Conservation (phyloP, 495 filamentous ascomycete genomes). For the Aspergillus conjunctus region DNA sequence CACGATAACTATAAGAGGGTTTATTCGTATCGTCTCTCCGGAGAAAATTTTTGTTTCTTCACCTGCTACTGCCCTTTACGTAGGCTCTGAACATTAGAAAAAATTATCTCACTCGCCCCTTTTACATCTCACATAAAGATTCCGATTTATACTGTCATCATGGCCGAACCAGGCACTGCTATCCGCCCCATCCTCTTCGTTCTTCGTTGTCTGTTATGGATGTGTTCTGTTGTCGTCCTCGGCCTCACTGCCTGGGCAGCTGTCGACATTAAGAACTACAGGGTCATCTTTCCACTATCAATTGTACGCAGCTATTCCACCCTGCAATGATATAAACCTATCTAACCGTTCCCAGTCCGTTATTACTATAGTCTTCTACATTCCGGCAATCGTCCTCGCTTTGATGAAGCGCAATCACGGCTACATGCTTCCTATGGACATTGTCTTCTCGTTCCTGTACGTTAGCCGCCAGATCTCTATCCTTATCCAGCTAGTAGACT, state of each 20-base stretch:
- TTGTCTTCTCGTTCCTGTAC: constrained; percentile 24
- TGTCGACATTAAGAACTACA: constrained; percentile 21
- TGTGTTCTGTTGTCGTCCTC: constrained; percentile 22
- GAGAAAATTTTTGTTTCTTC: no score
- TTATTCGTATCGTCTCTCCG: no score
- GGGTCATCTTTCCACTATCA: constrained; percentile 21
- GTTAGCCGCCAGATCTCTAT: not conserved
- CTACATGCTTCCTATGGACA: constrained; percentile 26
- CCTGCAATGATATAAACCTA: not conserved
- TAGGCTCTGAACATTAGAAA: no score
- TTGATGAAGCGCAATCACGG: constrained; percentile 20
- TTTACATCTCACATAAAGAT: not conserved
- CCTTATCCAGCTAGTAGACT: not conserved
- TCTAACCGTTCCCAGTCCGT: constrained; percentile 15
- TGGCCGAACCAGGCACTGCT: not conserved
- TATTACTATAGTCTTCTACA: constrained; percentile 22
- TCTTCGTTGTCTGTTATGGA: constrained; percentile 20
- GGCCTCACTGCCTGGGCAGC: constrained; percentile 24
- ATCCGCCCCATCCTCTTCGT: constrained; percentile 19
- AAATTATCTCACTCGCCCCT: not conserved
- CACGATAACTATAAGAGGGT: no score
- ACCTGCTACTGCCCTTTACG: no score
- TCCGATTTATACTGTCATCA: not conserved
- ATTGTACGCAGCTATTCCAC: constrained; percentile 15
- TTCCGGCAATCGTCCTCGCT: constrained; percentile 21